Percentiles rank a stretch among this genome's conserved stretches.
Conservation (phyloP, 768 basidiomycete genomes). For the Saitozyma sp. region DNA sequence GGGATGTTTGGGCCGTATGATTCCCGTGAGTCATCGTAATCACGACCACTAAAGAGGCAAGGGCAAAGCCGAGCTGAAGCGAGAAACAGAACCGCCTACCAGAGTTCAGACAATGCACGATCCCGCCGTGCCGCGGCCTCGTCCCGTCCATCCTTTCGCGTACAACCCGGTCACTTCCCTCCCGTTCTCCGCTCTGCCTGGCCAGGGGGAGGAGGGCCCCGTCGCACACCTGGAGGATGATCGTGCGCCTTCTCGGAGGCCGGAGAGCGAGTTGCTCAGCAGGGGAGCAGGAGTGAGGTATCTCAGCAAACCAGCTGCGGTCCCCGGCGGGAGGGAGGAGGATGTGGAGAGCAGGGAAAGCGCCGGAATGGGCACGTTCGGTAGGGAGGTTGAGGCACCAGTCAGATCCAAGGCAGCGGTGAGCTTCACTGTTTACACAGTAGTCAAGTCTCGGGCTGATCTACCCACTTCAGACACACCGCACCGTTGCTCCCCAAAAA, state of each 20-base stretch:
- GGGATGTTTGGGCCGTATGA: constrained; percentile 48
- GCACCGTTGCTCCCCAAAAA: too few species aligned
- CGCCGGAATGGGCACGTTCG: constrained; percentile 40
- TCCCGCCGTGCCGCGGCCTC: constrained; percentile 8
- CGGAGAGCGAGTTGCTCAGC: constrained; percentile 35
- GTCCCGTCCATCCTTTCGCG: constrained; percentile 37
- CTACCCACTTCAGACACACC: too few species aligned
- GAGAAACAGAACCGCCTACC: constrained; percentile 13
- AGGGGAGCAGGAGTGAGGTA: constrained; percentile 28
- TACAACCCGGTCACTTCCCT: constrained; percentile 23
- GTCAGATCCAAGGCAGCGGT: constrained; percentile 16
- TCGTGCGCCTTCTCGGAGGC: neutral
- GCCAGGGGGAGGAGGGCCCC: neutral
- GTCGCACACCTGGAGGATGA: constrained; percentile 5
- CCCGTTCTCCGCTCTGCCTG: constrained; percentile 36
- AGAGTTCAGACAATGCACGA: constrained; percentile 26
- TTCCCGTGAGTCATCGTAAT: constrained; percentile 25
- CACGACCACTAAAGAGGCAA: too few species aligned
- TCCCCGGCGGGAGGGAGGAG: neutral
- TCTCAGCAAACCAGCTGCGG: constrained; percentile 6
- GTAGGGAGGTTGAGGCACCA: constrained; percentile 28
- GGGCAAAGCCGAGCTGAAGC: constrained; percentile 2
- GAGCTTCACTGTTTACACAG: neutral
- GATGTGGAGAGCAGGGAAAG: constrained; percentile 16
- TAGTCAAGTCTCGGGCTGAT: too few species aligned